Percentiles rank a stretch among this genome's conserved stretches.
Conservation (phyloP, 148 eudicot species). For the Arbutus unedo region DNA sequence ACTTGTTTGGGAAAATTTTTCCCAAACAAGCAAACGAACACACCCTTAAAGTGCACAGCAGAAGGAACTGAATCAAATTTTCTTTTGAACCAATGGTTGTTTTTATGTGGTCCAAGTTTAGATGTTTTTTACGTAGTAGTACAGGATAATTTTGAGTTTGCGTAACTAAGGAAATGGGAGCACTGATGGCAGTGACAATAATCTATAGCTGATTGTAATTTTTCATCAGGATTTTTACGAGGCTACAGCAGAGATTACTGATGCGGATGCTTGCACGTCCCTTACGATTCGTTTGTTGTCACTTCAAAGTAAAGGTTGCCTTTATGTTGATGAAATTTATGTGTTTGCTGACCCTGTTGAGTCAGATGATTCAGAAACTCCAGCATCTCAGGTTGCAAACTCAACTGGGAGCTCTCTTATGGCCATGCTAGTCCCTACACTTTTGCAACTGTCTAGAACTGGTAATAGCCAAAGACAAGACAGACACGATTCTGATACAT, state of each 20-base stretch:
- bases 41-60: neutral
- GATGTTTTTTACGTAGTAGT: neutral
- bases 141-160: neutral
- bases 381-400: slow-evolving; percentile 27
- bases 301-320: slow-evolving; percentile 55
- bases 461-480: slow-evolving; percentile 33
- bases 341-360: slow-evolving; percentile 72
- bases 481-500: slow-evolving; percentile 25
- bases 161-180: neutral
- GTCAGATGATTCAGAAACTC: slow-evolving; percentile 41
- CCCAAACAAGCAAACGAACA: too few species aligned
- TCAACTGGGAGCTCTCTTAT: slow-evolving; percentile 59
- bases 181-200: neutral
- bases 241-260: slow-evolving; percentile 93
- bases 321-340: slow-evolving; percentile 74
- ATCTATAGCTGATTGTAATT: slow-evolving; percentile 12
- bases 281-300: slow-evolving; percentile 81
- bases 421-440: slow-evolving; percentile 91
- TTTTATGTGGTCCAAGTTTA: neutral
- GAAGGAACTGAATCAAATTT: neutral
- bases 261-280: slow-evolving; percentile 71
- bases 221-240: slow-evolving; percentile 68
- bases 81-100: neutral
- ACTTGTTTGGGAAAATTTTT: too few species aligned
- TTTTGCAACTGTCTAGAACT: slow-evolving; percentile 68